These are phyloP conservation scores for Chrysanthemum lavandulifolium DNA, from an alignment of 129 eudicot species.

Conservation along the genomic window DNA sequence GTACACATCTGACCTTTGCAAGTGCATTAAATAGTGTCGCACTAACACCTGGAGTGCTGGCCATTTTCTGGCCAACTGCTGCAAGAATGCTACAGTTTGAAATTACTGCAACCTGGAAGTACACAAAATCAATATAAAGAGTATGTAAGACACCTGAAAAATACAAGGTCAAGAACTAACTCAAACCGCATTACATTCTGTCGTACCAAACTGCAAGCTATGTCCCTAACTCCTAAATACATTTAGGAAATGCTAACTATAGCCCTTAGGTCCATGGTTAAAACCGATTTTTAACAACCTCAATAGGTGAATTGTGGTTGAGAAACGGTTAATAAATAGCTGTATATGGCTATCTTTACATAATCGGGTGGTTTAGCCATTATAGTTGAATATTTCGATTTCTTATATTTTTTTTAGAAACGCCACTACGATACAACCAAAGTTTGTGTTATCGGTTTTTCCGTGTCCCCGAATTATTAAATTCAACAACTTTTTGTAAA, in stretches of 20 bases:
- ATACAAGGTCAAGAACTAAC: slow-evolving; percentile 1
- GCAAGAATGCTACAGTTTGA: slow-evolving; percentile 98
- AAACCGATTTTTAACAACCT: too few relatives aligned
- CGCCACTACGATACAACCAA: slow-evolving; percentile 2
- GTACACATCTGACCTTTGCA: slow-evolving; percentile 63
- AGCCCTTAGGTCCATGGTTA: too few relatives aligned
- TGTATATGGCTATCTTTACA: too few relatives aligned
- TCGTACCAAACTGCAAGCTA: not conserved
- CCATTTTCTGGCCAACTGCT: slow-evolving; percentile 98
- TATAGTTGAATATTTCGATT: too few relatives aligned
- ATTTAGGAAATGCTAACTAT: not conserved
- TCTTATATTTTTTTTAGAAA: not conserved
- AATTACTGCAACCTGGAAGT: slow-evolving; percentile 73
- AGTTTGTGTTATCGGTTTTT: not conserved
- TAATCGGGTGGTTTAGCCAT: too few relatives aligned
- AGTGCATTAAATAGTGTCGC: slow-evolving; percentile 94
- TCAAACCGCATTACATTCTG: slow-evolving; percentile 9
- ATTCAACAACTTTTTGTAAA: not conserved
- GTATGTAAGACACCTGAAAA: not conserved
- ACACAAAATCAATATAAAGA: not conserved
- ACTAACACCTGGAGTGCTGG: slow-evolving; percentile 99
- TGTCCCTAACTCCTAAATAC: not conserved
- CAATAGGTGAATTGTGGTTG: too few relatives aligned
- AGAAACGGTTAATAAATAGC: too few relatives aligned
- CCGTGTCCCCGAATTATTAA: slow-evolving; percentile 3